Base-by-base conservation (phyloP, 2,329 filamentous ascomycete species). In the Colletotrichum filicis region DNA sequence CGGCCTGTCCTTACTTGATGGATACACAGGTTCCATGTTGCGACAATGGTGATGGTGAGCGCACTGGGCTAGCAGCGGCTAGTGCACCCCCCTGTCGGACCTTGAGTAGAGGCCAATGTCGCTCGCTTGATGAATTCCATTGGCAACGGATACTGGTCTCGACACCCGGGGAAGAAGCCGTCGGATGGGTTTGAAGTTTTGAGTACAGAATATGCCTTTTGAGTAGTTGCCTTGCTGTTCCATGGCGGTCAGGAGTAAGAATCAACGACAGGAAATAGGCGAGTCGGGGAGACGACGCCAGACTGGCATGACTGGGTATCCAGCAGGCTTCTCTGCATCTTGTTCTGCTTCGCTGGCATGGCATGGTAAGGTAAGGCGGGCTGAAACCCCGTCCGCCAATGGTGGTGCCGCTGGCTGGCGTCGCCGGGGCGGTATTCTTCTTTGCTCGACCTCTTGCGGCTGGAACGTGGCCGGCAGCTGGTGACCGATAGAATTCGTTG, bases 11-110 rank as follows among this genome's bases (percentile, higher is more conserved):
- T 42, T 64, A 70, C 60, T 46, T 26, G 28, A 28, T 28, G 46
- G 70, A 42, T 65, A 72, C 70, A 64, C 32, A 32, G 26, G 66
- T 59, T 56, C 46, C 49, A 63, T 58, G 58, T 61, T 61, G 8
- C 42, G 60, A 56, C 56, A 22, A 56, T 32, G 42, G 56, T 56
- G 30, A 14, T 57, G 30, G 66, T 65, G 55, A 46, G 46, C 28
- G 70, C 66, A 73, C 66, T 62, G 71, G 56, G 22, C 66, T 24
- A 65, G 66, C 24, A 61, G 37, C 56, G 66, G 71, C 66, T 73
- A 62, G 61, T 73, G 61, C 61, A 56, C 67, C 42, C 64, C 64
- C 66, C 35, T 71, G 66, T 49, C 56, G 60, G 71, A 49, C 66
- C 60, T 60, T 53, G 53, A 72, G 63, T 30, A 30, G 35, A 73